These are phyloP conservation scores for Primulina huaijiensis DNA, from an alignment of 257 asterid species.

Conservation along the genomic window DNA sequence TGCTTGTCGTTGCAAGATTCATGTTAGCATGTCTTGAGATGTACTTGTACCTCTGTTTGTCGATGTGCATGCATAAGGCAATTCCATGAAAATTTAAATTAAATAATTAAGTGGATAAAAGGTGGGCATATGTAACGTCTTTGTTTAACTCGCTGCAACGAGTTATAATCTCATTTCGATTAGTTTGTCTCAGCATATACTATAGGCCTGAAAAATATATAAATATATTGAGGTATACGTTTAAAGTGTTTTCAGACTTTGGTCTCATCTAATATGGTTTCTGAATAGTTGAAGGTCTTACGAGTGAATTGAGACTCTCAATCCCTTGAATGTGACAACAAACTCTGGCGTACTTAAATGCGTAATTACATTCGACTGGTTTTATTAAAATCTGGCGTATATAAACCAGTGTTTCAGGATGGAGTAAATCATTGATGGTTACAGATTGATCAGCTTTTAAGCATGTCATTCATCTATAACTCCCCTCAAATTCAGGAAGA, in stretches of 20 bases:
- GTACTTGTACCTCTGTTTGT: constrained; percentile 12
- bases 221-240: background rate
- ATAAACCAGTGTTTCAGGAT: too few species aligned
- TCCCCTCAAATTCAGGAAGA: too few species aligned
- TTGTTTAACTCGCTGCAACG: background rate
- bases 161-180: background rate
- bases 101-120: background rate
- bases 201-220: background rate
- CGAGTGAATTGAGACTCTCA: too few species aligned
- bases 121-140: background rate
- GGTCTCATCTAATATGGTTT: too few species aligned
- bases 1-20: constrained; percentile 1
- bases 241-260: background rate
- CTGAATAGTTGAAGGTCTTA: too few species aligned
- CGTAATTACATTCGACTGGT: too few species aligned
- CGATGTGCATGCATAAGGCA: background rate
- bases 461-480: too few species aligned
- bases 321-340: too few species aligned
- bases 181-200: background rate
- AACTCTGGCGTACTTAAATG: too few species aligned
- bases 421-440: too few species aligned
- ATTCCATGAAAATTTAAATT: background rate
- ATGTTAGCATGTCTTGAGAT: background rate
- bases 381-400: too few species aligned
- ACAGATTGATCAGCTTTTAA: too few species aligned